These are phyloP conservation scores for Aspergillus cristatus DNA, from an alignment of 495 filamentous ascomycete species.

Conservation along the genomic window DNA sequence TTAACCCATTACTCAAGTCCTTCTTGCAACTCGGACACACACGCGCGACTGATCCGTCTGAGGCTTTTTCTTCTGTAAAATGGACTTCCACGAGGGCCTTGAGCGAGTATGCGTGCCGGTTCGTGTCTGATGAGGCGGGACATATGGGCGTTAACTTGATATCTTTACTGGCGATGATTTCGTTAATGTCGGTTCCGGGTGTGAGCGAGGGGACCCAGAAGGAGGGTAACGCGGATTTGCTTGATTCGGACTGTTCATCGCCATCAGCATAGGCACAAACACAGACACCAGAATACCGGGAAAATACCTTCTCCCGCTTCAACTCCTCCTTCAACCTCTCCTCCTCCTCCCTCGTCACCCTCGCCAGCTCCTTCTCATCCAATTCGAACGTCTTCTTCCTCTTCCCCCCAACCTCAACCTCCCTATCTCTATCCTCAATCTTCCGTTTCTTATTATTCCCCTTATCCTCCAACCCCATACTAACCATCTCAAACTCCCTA, in stretches of 20 bases:
- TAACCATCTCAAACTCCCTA: slow-evolving; percentile 31
- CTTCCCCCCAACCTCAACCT: slow-evolving; percentile 51
- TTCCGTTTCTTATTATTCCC: slow-evolving; percentile 17
- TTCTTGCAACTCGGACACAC: slow-evolving; percentile 89
- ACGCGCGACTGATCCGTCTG: slow-evolving; percentile 44
- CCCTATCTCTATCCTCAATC: slow-evolving; percentile 44
- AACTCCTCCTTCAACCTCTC: slow-evolving; percentile 58
- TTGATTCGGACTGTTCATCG: slow-evolving; percentile 31
- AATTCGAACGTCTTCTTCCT: slow-evolving; percentile 57
- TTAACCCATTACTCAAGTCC: slow-evolving; percentile 69
- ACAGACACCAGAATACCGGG: neutral
- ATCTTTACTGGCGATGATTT: slow-evolving; percentile 45
- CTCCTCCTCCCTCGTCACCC: slow-evolving; percentile 60
- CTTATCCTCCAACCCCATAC: slow-evolving; percentile 31
- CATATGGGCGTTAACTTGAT: slow-evolving; percentile 68
- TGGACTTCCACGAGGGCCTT: slow-evolving; percentile 71
- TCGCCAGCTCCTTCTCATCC: slow-evolving; percentile 68
- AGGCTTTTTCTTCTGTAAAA: slow-evolving; percentile 62
- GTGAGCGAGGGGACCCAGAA: slow-evolving; percentile 93
- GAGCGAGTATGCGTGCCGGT: slow-evolving; percentile 69
- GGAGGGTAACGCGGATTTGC: slow-evolving; percentile 69
- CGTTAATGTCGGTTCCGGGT: slow-evolving; percentile 46
- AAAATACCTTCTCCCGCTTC: slow-evolving; percentile 62
- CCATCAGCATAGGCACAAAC: slow-evolving; percentile 2
- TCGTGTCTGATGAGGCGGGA: slow-evolving; percentile 61